These are phyloP conservation scores for Umbelopsis sp. DNA, from an alignment of 371 early-diverging fungal genomes.

Conservation along the genomic window DNA sequence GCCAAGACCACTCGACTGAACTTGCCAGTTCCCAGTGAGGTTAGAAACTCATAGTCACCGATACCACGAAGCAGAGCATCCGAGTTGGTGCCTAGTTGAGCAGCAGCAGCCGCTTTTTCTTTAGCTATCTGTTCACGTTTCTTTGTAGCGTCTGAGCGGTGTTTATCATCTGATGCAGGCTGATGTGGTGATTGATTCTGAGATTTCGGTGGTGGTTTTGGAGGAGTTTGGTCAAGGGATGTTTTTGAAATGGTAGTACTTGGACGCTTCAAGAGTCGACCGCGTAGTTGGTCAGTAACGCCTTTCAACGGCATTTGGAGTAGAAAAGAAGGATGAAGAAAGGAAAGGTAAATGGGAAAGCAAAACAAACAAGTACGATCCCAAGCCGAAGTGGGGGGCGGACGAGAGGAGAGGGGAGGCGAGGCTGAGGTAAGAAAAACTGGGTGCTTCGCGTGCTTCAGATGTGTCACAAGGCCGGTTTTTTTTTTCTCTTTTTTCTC, in stretches of 20 bases:
- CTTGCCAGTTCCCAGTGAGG: constrained; percentile 86
- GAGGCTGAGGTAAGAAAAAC: constrained; percentile 9
- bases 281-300: constrained; percentile 12
- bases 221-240: constrained; percentile 14
- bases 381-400: neutral
- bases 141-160: constrained; percentile 4
- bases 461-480: constrained; percentile 15
- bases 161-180: constrained; percentile 21
- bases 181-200: constrained; percentile 6
- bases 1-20: constrained; percentile 89
- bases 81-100: constrained; percentile 48
- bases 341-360: constrained; percentile 1
- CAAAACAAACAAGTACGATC: constrained; percentile 14
- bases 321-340: constrained; percentile 5
- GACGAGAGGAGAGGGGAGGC: neutral
- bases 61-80: constrained; percentile 61
- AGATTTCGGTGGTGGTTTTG: constrained; percentile 7
- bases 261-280: constrained; percentile 8
- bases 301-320: constrained; percentile 16
- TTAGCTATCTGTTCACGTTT: constrained; percentile 23
- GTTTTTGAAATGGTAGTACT: constrained; percentile 5
- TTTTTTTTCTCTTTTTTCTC: neutral
- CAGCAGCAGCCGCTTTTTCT: constrained; percentile 15
- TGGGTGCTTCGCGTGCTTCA: constrained; percentile 14
- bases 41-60: constrained; percentile 81